Evolutionary conservation across 192 early-diverging fungal species (phyloP).

Genomic region (Backusella macrospora): DNA sequence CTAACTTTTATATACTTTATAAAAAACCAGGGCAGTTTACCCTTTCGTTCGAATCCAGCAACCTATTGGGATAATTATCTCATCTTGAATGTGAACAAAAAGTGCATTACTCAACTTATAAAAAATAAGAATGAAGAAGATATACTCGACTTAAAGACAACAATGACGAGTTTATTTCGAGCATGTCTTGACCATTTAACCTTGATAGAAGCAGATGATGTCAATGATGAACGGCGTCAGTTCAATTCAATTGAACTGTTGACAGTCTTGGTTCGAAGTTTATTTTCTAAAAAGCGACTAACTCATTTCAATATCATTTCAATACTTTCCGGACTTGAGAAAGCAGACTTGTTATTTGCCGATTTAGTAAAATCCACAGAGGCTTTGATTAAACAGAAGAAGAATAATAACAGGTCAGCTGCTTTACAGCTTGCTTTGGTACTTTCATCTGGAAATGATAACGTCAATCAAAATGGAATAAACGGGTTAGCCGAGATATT

Average conservation of each 20-base stretch:
- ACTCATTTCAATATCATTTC: conserved; percentile 58
- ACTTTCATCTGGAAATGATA: conserved; percentile 53
- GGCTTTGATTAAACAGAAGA: not conserved
- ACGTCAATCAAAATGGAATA: conserved; percentile 61
- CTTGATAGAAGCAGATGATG: not conserved
- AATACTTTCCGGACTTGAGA: conserved; percentile 48
- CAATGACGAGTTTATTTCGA: conserved; percentile 46
- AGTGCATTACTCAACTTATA: conserved; percentile 19
- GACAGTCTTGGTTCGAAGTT: conserved; percentile 42
- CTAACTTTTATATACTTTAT: not conserved
- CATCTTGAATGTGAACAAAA: conserved; percentile 24
- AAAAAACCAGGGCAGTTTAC: not conserved
- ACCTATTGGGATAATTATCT: conserved; percentile 35
- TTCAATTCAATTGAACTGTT: conserved; percentile 38
- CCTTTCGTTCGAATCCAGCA: not conserved
- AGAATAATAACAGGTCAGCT: not conserved
- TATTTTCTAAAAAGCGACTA: conserved; percentile 57
- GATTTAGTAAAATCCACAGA: conserved; percentile 21
- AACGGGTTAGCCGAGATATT: conserved; percentile 42
- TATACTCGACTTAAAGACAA: conserved; percentile 43
- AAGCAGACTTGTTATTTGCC: conserved; percentile 24
- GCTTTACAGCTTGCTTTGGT: conserved; percentile 33
- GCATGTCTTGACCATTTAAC: conserved; percentile 48
- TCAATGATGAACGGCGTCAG: conserved; percentile 29
- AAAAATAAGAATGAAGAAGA: conserved; percentile 48